These are phyloP conservation scores for Schizosaccharomyces pombe DNA, from an alignment of 805 yeast genomes.

Conservation along the genomic window DNA sequence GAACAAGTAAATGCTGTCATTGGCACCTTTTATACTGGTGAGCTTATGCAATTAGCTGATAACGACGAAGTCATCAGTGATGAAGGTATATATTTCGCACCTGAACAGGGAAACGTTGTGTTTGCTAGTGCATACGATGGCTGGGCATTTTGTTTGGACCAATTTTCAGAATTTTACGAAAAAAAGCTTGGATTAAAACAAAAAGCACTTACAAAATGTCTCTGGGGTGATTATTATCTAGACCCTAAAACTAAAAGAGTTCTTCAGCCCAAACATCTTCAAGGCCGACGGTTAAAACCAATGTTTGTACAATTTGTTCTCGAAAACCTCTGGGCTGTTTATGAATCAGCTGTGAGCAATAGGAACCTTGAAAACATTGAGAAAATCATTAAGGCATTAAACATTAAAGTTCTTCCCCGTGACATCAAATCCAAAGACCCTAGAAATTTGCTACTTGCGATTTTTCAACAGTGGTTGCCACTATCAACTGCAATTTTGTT, in stretches of 20 bases:
- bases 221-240: conserved; percentile 85
- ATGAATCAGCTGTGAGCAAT: conserved; percentile 41
- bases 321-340: conserved; percentile 82
- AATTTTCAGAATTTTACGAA: conserved; percentile 70
- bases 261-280: conserved; percentile 34
- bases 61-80: conserved; percentile 28
- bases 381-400: conserved; percentile 49
- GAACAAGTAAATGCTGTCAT: conserved; percentile 90
- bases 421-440: conserved; percentile 63
- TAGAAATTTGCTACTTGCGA: conserved; percentile 32
- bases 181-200: conserved; percentile 66
- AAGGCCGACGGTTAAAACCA: conserved; percentile 44
- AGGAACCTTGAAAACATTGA: conserved; percentile 48
- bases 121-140: conserved; percentile 88
- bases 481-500: conserved; percentile 64
- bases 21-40: conserved; percentile 83
- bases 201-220: conserved; percentile 51
- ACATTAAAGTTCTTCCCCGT: conserved; percentile 44
- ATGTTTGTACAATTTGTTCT: conserved; percentile 67
- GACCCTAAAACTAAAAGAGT: conserved; percentile 81
- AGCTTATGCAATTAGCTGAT: conserved; percentile 39
- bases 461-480: conserved; percentile 88
- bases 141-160: conserved; percentile 87
- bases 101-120: conserved; percentile 68
- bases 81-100: conserved; percentile 68